Evolutionary conservation across 768 basidiomycete species (phyloP).

Genomic region (Infundibulicybe gibba): DNA sequence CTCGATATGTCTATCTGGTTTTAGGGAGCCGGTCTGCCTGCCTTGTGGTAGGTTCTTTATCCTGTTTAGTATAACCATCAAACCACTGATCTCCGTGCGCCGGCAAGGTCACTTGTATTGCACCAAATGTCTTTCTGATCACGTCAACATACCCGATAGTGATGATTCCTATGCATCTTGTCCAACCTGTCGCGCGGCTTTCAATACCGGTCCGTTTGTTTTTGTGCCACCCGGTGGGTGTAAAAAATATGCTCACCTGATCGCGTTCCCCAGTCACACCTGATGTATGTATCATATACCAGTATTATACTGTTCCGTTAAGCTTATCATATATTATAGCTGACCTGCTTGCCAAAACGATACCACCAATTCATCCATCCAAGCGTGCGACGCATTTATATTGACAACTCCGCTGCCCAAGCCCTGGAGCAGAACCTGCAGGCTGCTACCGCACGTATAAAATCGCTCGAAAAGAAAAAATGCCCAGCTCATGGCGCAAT

Average conservation of each 20-base stretch:
- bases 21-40: constrained; percentile 52
- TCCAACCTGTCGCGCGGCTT: constrained; percentile 55
- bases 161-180: constrained; percentile 41
- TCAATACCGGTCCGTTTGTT: constrained; percentile 42
- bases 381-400: constrained; percentile 46
- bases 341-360: constrained; percentile 43
- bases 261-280: constrained; percentile 30
- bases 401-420: constrained; percentile 26
- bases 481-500: no score
- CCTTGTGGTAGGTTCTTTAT: constrained; percentile 52
- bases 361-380: constrained; percentile 45
- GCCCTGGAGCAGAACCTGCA: constrained; percentile 28
- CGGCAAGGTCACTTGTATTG: constrained; percentile 61
- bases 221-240: neutral
- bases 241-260: neutral
- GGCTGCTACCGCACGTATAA: constrained; percentile 32
- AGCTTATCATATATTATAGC: constrained; percentile 20
- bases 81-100: constrained; percentile 6
- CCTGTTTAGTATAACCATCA: neutral
- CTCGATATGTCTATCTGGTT: constrained; percentile 51
- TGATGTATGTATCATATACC: constrained; percentile 22
- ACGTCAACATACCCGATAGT: constrained; percentile 31
- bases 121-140: constrained; percentile 45
- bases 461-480: constrained; percentile 23
- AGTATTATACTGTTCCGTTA: neutral